Evolutionary conservation across 2,329 filamentous ascomycete species (phyloP).

Genomic region (Ploettnerulaceae sp.): DNA sequence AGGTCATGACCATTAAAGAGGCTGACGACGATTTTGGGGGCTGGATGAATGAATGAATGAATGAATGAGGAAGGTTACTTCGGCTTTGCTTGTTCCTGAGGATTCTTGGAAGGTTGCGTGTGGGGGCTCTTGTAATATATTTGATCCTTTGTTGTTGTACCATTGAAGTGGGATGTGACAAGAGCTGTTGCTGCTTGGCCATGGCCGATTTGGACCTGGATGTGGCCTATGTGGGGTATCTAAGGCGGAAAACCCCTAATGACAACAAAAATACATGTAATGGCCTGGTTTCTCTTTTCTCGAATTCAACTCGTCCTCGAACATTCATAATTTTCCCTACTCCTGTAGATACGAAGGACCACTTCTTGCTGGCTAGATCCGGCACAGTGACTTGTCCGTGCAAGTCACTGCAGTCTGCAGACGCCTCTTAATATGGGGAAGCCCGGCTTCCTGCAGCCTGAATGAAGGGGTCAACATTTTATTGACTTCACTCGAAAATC

Average conservation of each 20-base stretch:
- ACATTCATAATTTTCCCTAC: too few relatives aligned
- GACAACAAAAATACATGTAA: too few relatives aligned
- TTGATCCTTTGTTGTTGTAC: background rate
- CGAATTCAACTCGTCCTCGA: too few relatives aligned
- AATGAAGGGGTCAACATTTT: constrained; percentile 1
- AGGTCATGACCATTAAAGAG: too few relatives aligned
- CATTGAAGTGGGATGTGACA: background rate
- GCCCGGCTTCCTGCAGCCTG: background rate
- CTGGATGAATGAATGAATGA: background rate
- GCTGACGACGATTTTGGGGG: background rate
- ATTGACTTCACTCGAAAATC: background rate
- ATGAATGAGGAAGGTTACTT: background rate
- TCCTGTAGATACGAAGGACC: too few relatives aligned
- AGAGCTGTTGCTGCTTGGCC: background rate
- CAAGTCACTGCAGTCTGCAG: background rate
- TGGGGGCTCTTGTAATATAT: background rate
- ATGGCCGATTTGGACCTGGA: too few relatives aligned
- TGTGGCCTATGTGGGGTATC: too few relatives aligned
- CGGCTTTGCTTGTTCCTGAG: too few relatives aligned
- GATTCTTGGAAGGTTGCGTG: background rate
- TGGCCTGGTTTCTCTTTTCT: too few relatives aligned
- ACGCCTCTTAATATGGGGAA: constrained; percentile 6
- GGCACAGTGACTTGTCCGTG: background rate
- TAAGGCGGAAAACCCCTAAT: too few relatives aligned
- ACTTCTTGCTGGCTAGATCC: background rate